Evolutionary conservation across 192 early-diverging fungal species (phyloP).

Genomic region (Backusella tarrabulga): DNA sequence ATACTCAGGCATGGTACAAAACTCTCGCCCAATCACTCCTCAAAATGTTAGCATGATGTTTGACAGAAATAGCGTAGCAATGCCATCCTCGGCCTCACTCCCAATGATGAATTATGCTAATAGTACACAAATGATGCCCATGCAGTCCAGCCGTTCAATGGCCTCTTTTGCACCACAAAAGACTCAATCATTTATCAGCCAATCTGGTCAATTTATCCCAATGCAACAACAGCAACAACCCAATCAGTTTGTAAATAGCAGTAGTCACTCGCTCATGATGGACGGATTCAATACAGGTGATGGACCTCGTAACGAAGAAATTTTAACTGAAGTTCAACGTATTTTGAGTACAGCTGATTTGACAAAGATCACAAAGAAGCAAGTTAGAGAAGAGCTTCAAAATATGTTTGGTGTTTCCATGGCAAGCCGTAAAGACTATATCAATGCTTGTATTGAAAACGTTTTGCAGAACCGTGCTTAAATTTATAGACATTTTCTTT

Average conservation of each 20-base stretch:
- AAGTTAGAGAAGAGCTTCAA: slow-evolving; percentile 72
- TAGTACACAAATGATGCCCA: slow-evolving; percentile 12
- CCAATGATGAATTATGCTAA: slow-evolving; percentile 15
- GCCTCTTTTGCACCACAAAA: slow-evolving; percentile 1
- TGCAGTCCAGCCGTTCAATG: slow-evolving; percentile 4
- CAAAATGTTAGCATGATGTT: not conserved
- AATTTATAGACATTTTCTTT: slow-evolving; percentile 6
- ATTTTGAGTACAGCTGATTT: slow-evolving; percentile 71
- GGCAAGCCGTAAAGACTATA: slow-evolving; percentile 76
- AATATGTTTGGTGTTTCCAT: slow-evolving; percentile 79
- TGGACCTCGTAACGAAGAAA: slow-evolving; percentile 61
- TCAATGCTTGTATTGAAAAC: slow-evolving; percentile 86
- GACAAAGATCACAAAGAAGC: slow-evolving; percentile 83
- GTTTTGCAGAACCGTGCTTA: slow-evolving; percentile 43
- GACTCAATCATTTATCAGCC: not conserved
- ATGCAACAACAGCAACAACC: not conserved
- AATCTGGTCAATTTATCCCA: slow-evolving; percentile 12
- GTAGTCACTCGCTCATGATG: slow-evolving; percentile 18
- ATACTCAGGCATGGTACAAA: not conserved
- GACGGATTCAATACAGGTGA: slow-evolving; percentile 15
- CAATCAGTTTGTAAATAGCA: not conserved
- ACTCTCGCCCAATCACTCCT: not conserved
- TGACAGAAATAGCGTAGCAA: slow-evolving; percentile 10
- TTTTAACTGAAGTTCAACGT: slow-evolving; percentile 67
- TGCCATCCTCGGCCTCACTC: slow-evolving; percentile 22